A percentile compares a stretch with the other conserved stretches of the same genome.
Evolutionary conservation across 352 stramenopile species (phyloP).

Genomic region (Phytophthora pini): DNA sequence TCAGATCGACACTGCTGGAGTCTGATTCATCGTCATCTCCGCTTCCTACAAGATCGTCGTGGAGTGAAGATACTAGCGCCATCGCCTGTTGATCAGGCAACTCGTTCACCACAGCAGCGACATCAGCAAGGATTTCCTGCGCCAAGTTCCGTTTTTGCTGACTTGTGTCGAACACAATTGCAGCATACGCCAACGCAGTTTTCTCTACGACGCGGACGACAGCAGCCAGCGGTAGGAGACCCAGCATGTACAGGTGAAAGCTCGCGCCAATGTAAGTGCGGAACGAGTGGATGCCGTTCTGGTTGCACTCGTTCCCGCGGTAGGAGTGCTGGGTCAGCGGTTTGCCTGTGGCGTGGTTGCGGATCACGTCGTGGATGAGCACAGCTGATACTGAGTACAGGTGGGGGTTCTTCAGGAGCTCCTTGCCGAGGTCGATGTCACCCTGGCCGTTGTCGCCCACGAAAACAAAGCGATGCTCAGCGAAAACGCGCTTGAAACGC

Average conservation of each 20-base stretch:
- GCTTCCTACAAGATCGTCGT: slow-evolving; percentile 53
- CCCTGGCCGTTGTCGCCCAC: slow-evolving; percentile 85
- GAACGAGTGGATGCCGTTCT: slow-evolving; percentile 74
- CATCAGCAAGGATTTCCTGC: slow-evolving; percentile 66
- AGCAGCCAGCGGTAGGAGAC: slow-evolving; percentile 56
- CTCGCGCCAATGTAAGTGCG: slow-evolving; percentile 83
- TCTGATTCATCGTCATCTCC: slow-evolving; percentile 28
- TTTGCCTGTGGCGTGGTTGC: slow-evolving; percentile 56
- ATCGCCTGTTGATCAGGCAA: slow-evolving; percentile 65
- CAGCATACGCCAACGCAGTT: slow-evolving; percentile 56
- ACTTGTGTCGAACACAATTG: slow-evolving; percentile 70
- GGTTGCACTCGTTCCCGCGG: slow-evolving; percentile 67
- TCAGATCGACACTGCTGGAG: slow-evolving; percentile 7
- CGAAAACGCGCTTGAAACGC: slow-evolving; percentile 73
- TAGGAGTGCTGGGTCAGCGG: slow-evolving; percentile 49
- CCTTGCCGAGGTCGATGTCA: slow-evolving; percentile 83
- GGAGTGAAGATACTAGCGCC: slow-evolving; percentile 50
- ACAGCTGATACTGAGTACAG: slow-evolving; percentile 66
- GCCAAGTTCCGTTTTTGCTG: slow-evolving; percentile 61
- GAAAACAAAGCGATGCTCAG: slow-evolving; percentile 80
- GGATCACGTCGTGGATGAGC: slow-evolving; percentile 86
- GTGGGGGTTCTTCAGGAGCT: slow-evolving; percentile 56
- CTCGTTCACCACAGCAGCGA: slow-evolving; percentile 59
- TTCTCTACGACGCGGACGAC: slow-evolving; percentile 72
- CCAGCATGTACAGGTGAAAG: slow-evolving; percentile 55